phyloP scores from a whole-genome alignment of 257 asterid species.

The Nyctanthes arbortristis region DNA sequence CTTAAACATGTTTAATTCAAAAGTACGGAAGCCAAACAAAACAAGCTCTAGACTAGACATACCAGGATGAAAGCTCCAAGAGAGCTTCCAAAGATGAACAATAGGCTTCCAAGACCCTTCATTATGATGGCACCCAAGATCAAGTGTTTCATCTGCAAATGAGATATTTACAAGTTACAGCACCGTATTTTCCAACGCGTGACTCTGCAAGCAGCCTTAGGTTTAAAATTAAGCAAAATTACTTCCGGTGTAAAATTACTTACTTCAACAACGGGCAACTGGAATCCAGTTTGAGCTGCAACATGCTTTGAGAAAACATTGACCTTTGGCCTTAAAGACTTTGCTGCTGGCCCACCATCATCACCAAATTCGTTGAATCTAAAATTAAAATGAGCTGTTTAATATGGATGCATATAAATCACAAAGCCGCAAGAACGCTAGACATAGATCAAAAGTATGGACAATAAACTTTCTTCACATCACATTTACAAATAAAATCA shows the following conservation, averaged over 20 bases:
- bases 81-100: slow-evolving; percentile 79
- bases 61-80: slow-evolving; percentile 89
- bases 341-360: slow-evolving; percentile 92
- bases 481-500: slow-evolving; percentile 2
- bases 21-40: neutral
- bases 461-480: neutral
- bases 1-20: neutral
- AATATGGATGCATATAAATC: slow-evolving; percentile 6
- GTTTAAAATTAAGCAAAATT: slow-evolving; percentile 14
- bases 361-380: slow-evolving; percentile 81
- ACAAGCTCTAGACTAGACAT: slow-evolving; percentile 11
- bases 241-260: slow-evolving; percentile 22
- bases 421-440: neutral
- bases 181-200: neutral
- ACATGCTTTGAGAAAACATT: slow-evolving; percentile 63
- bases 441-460: slow-evolving; percentile 1
- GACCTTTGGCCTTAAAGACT: slow-evolving; percentile 65
- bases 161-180: slow-evolving; percentile 19
- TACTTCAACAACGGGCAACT: slow-evolving; percentile 75
- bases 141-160: slow-evolving; percentile 67
- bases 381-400: slow-evolving; percentile 2
- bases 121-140: slow-evolving; percentile 63
- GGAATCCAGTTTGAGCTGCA: slow-evolving; percentile 57
- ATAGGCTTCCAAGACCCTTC: slow-evolving; percentile 81
- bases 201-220: neutral